phyloP scores from a whole-genome alignment of 352 stramenopile genomes.

The Phytophthora agathidicida region DNA sequence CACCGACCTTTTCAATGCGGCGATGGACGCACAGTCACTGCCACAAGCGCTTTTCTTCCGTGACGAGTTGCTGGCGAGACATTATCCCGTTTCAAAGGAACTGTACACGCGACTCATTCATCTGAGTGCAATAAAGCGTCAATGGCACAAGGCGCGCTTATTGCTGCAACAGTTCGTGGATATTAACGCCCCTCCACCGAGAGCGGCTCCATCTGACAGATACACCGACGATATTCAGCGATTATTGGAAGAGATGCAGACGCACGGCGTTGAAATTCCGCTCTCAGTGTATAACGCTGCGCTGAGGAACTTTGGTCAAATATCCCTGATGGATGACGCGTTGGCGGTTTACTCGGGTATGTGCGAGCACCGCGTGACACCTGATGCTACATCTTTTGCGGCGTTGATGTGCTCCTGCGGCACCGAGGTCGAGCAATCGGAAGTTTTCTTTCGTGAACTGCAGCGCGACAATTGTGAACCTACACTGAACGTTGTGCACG shows the following conservation, averaged over 20 bases:
- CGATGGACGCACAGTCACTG: constrained; percentile 50
- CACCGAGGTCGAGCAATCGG: constrained; percentile 42
- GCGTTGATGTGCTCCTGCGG: constrained; percentile 63
- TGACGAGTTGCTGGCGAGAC: constrained; percentile 45
- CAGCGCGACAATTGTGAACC: constrained; percentile 19
- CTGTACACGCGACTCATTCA: constrained; percentile 55
- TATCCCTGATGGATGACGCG: constrained; percentile 45
- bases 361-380: constrained; percentile 37
- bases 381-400: constrained; percentile 61
- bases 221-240: constrained; percentile 57
- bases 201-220: constrained; percentile 35
- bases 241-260: constrained; percentile 58
- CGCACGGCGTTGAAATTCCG: constrained; percentile 41
- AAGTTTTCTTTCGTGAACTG: constrained; percentile 55
- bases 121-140: constrained; percentile 48
- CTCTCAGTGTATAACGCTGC: constrained; percentile 67
- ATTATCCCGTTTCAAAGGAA: constrained; percentile 38
- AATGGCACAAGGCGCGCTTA: constrained; percentile 62
- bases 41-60: constrained; percentile 67
- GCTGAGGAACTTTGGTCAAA: constrained; percentile 58
- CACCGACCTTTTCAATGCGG: constrained; percentile 43
- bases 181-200: constrained; percentile 37
- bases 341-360: constrained; percentile 53
- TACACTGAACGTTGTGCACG: constrained; percentile 39
- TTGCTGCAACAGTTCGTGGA: constrained; percentile 58